These are phyloP conservation scores for Vitis hybrid DNA, from an alignment of 177 flowering plant species.

Conservation along the genomic window DNA sequence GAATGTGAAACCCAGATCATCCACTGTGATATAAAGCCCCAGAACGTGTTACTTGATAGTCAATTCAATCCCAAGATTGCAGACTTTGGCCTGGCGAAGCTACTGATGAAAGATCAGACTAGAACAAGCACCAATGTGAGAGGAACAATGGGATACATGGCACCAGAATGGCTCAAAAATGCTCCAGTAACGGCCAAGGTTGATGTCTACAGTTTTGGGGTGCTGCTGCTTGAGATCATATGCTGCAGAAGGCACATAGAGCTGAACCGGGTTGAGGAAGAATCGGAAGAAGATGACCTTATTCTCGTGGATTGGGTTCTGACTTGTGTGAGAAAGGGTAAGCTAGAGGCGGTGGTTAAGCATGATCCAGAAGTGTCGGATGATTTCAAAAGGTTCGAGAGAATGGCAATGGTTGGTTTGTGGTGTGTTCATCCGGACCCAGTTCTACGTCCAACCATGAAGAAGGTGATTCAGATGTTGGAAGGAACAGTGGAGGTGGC, in stretches of 20 bases:
- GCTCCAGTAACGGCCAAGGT: conserved; percentile 24
- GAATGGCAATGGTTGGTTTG: conserved; percentile 24
- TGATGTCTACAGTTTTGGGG: conserved; percentile 37
- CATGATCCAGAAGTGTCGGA: conserved; percentile 17
- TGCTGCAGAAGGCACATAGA: conserved; percentile 18
- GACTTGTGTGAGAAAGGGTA: conserved; percentile 7
- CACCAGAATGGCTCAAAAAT: conserved; percentile 32
- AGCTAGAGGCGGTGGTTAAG: conserved; percentile 1
- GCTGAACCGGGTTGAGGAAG: conserved; percentile 7
- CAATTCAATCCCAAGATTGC: conserved; percentile 20
- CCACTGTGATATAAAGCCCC: conserved; percentile 31
- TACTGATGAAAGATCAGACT: conserved; percentile 21
- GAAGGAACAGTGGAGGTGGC: too few relatives aligned
- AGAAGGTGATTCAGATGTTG: too few relatives aligned
- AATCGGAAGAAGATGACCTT: conserved; percentile 8
- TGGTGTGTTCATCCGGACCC: conserved; percentile 13
- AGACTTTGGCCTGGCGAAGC: conserved; percentile 32
- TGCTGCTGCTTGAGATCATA: conserved; percentile 32
- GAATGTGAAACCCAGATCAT: too few relatives aligned
- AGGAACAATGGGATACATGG: conserved; percentile 38
- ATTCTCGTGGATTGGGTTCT: conserved; percentile 20
- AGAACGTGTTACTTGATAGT: conserved; percentile 28
- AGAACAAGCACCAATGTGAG: conserved; percentile 20
- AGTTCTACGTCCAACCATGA: too few relatives aligned
- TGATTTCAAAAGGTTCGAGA: conserved; percentile 23